These are phyloP conservation scores for Mycena alexandri DNA, from an alignment of 768 basidiomycete species.

Conservation along the genomic window DNA sequence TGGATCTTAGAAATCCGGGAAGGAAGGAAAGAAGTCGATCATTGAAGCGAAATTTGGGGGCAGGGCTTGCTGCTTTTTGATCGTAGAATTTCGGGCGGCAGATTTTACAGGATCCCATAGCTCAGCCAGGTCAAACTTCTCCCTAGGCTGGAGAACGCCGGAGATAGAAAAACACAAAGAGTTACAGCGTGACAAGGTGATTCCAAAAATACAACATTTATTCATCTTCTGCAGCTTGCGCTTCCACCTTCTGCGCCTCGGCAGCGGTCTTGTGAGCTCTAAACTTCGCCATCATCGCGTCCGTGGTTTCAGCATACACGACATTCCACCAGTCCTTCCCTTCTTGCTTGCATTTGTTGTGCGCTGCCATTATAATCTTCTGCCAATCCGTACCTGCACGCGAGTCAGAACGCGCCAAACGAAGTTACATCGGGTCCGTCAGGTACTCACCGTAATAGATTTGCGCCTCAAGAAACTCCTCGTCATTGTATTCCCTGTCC, in stretches of 20 bases:
- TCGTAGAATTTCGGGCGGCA: too few relatives aligned
- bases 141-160: too few relatives aligned
- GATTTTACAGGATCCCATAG: too few relatives aligned
- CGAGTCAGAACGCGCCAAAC: background rate
- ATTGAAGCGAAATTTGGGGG: too few relatives aligned
- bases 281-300: constrained; percentile 26
- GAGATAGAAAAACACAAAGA: too few relatives aligned
- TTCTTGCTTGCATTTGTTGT: constrained; percentile 1
- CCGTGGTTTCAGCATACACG: constrained; percentile 1
- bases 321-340: constrained; percentile 5
- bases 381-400: constrained; percentile 23
- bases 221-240: background rate
- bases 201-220: constrained; percentile 13
- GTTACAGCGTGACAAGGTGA: too few relatives aligned
- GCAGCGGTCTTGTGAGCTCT: constrained; percentile 24
- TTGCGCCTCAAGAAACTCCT: constrained; percentile 35
- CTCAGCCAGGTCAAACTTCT: too few relatives aligned
- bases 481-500: constrained; percentile 28
- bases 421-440: too few relatives aligned
- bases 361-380: constrained; percentile 14
- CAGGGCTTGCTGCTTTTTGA: too few relatives aligned
- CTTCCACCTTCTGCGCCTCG: background rate
- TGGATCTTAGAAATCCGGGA: too few relatives aligned
- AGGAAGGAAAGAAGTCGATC: too few relatives aligned
- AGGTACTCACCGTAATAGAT: constrained; percentile 24